These are phyloP conservation scores for Acer saccharum DNA, from an alignment of 345 rosid genomes.

Conservation along the genomic window DNA sequence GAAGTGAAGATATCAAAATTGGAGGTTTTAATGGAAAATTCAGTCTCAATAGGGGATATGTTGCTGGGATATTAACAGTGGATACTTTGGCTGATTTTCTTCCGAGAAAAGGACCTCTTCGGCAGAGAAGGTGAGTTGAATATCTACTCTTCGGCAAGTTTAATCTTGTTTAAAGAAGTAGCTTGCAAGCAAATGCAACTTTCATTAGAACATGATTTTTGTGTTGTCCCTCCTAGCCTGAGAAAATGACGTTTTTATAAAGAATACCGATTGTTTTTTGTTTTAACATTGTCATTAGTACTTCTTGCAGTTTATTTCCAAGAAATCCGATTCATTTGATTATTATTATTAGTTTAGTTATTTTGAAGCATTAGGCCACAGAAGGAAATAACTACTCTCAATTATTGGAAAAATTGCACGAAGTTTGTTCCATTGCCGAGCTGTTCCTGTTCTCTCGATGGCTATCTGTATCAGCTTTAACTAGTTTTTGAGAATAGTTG, in stretches of 20 bases:
- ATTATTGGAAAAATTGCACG: background rate
- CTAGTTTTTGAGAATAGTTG: background rate
- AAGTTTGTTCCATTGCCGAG: no score
- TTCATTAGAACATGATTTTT: background rate
- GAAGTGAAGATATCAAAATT: conserved; percentile 68
- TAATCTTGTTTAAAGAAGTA: background rate
- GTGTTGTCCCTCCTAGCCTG: background rate
- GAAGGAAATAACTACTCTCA: background rate
- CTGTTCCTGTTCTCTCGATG: background rate
- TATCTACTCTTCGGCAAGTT: background rate
- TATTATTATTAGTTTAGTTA: background rate
- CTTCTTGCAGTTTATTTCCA: background rate
- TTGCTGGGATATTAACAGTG: conserved; percentile 86
- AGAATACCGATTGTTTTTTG: background rate
- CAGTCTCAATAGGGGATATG: conserved; percentile 67
- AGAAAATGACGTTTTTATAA: background rate
- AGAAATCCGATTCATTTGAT: background rate
- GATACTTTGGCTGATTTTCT: conserved; percentile 90
- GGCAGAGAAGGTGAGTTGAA: conserved; percentile 64
- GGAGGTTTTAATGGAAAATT: conserved; percentile 72
- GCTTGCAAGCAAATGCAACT: background rate
- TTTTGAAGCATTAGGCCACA: background rate
- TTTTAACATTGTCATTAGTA: background rate
- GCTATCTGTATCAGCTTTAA: background rate
- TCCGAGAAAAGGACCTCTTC: conserved; percentile 80